Percentiles rank a stretch among this genome's conserved stretches.
Evolutionary conservation across 208 protist species (phyloP).

Genomic region (Wallacemonas sp.): DNA sequence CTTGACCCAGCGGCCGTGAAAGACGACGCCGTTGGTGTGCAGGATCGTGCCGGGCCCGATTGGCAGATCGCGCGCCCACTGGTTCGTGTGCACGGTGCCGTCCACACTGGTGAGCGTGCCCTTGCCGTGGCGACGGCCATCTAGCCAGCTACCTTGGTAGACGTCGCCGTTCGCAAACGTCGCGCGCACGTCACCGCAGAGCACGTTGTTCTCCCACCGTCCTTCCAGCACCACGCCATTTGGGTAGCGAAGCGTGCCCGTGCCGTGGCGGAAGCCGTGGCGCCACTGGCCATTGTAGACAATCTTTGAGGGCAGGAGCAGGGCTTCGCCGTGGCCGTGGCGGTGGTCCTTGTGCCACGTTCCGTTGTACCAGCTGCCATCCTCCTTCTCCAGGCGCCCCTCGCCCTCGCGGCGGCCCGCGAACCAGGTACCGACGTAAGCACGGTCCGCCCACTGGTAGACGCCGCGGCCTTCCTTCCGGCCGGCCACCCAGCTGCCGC

Average conservation of each 20-base stretch:
- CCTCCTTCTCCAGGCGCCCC: constrained; percentile 52
- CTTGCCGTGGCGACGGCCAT: constrained; percentile 50
- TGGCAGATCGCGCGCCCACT: constrained; percentile 58
- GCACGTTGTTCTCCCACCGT: constrained; percentile 36
- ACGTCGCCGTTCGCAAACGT: constrained; percentile 40
- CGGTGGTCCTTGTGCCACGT: constrained; percentile 72
- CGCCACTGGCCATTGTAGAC: constrained; percentile 57
- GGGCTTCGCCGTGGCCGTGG: constrained; percentile 66
- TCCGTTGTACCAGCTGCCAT: constrained; percentile 80
- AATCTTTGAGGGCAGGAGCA: constrained; percentile 45
- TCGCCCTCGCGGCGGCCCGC: constrained; percentile 68
- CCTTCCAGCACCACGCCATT: constrained; percentile 37
- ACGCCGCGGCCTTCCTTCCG: constrained; percentile 71
- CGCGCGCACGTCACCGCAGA: constrained; percentile 41
- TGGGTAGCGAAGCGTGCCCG: constrained; percentile 47
- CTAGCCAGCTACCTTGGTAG: constrained; percentile 66
- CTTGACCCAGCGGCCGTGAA: constrained; percentile 61
- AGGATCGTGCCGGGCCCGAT: constrained; percentile 54
- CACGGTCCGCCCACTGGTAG: constrained; percentile 80
- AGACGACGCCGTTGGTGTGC: constrained; percentile 63
- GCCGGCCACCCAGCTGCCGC: constrained; percentile 82
- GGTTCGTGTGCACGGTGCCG: constrained; percentile 66
- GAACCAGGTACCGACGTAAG: constrained; percentile 82
- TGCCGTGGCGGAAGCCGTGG: constrained; percentile 41
- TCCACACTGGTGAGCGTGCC: constrained; percentile 62